Conservation (phyloP, 371 early-diverging fungal species). For the Ordospora colligata region DNA sequence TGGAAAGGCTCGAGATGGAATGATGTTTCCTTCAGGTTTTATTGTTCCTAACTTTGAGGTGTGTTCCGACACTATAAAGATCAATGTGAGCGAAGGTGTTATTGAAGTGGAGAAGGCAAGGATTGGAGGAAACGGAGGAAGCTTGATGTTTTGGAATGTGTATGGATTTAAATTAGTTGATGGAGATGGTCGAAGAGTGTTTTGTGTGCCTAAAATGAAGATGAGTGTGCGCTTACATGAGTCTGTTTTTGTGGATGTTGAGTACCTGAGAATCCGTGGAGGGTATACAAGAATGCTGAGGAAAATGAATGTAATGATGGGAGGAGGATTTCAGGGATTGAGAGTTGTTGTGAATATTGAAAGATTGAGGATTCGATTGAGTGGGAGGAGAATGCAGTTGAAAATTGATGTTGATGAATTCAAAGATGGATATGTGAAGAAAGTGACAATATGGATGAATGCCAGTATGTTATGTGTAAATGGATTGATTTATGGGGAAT, state of each 20-base stretch:
- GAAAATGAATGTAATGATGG: too few relatives aligned
- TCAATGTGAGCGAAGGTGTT: not conserved
- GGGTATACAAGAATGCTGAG: not conserved
- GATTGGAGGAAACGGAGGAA: not conserved
- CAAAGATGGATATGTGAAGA: too few relatives aligned
- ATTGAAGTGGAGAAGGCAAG: not conserved
- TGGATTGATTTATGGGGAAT: too few relatives aligned
- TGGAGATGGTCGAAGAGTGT: not conserved
- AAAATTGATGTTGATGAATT: too few relatives aligned
- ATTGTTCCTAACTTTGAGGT: constrained; percentile 6
- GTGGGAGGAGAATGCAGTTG: too few relatives aligned
- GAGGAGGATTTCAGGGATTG: too few relatives aligned
- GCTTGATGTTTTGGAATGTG: not conserved
- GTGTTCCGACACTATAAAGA: constrained; percentile 1
- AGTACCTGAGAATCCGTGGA: not conserved
- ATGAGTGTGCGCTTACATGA: not conserved
- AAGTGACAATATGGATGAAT: too few relatives aligned
- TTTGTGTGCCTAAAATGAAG: not conserved
- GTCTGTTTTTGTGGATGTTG: not conserved
- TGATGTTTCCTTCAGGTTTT: not conserved
- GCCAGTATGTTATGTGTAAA: too few relatives aligned
- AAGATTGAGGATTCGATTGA: too few relatives aligned
- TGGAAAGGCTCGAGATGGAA: not conserved
- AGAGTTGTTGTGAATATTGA: too few relatives aligned
- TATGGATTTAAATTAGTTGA: not conserved